Base-by-base conservation (phyloP, 768 basidiomycete genomes). In the Russula ochroleuca region DNA sequence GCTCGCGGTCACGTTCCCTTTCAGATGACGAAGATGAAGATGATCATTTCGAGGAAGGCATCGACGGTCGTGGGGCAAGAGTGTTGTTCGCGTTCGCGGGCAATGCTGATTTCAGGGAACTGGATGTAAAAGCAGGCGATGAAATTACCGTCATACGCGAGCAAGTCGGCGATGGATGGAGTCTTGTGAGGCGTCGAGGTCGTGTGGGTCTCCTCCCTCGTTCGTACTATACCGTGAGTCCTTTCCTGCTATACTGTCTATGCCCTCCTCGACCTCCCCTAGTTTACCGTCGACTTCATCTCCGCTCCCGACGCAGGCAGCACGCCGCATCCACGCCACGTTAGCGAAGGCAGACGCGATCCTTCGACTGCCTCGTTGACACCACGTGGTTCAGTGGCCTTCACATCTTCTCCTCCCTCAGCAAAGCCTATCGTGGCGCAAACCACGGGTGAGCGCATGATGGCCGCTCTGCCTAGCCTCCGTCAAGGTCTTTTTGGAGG, bases 131-230 rank as follows among this genome's bases (percentile, higher is more conserved):
- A 60, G 88, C 87, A 1, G 90, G 90, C 14, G 87, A 90, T 66
- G 80, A 80, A 65, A 72, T 94, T 23, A 82, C 85, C 53, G 76
- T 91, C n/a, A 69, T 94, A 55, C 86, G 83, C 66, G 87, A 89
- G 64, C 80, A 89, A 58, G 78, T 85, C 1, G 85, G 84, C 8
- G 88, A 91, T 66, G 90, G 90, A 6, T 92, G 90, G 90, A 91
- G 90, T 74, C 77, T 92, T 40, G 86, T 87, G 15, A 83, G 78
- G 74, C 67, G 59, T 28, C 63, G 49, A 38, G 83, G 83, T 35
- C 84, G 86, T 70, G 74, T 88, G 60, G 90, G 90, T 1, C 73
- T 92, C 63, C 67, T 92, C 52, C 90, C 90, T 21, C 78, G 79
- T 47, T 76, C 82, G 13, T 90, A 92, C 73, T 92, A 90, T 73